Evolutionary conservation across 345 rosid species (phyloP).

Genomic region (Clausena lansium): DNA sequence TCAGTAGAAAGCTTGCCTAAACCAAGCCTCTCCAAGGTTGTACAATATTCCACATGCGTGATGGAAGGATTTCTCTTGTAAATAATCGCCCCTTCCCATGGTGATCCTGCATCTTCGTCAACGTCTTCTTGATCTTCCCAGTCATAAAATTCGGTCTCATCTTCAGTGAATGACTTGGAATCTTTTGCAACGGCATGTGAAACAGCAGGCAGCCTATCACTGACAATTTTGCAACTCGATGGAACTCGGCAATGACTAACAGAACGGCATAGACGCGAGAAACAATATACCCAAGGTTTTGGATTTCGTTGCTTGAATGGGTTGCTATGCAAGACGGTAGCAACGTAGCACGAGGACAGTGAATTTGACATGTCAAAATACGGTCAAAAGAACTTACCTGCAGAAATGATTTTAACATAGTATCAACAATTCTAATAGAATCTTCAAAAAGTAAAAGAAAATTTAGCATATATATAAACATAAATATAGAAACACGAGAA

Average conservation of each 20-base stretch:
- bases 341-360: constrained; percentile 30
- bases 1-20: constrained; percentile 63
- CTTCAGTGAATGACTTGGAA: constrained; percentile 35
- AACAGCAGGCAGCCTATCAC: constrained; percentile 16
- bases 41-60: constrained; percentile 79
- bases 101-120: constrained; percentile 61
- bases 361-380: constrained; percentile 38
- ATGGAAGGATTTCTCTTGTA: constrained; percentile 71
- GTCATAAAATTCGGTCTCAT: constrained; percentile 37
- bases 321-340: constrained; percentile 24
- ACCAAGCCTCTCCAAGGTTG: constrained; percentile 97
- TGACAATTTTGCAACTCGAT: constrained; percentile 1
- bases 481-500: too few relatives aligned
- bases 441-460: not conserved
- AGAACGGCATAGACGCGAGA: constrained; percentile 13
- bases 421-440: not conserved
- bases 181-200: constrained; percentile 22
- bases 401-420: not conserved
- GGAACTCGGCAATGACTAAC: not conserved
- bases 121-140: constrained; percentile 55
- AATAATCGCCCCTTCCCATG: constrained; percentile 90
- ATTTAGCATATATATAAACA: too few relatives aligned
- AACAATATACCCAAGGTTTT: constrained; percentile 15
- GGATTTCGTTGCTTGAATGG: not conserved
- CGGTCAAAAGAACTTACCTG: not conserved